Base-by-base conservation (phyloP, 179 eudicot genomes). In the Vitellaria paradoxa region DNA sequence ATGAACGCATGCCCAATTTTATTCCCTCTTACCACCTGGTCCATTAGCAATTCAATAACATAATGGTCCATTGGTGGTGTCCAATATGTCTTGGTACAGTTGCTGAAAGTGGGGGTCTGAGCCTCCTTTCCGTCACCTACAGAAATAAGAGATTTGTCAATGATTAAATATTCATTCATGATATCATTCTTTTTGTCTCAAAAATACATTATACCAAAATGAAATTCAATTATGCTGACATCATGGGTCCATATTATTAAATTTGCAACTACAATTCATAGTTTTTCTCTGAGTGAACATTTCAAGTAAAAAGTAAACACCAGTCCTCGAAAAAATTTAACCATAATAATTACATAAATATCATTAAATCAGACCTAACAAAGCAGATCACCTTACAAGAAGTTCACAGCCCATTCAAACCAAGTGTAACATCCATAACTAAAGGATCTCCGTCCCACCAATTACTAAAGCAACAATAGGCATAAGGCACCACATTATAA, bases 21-120 rank as follows among this genome's bases (percentile, higher is more conserved):
- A 75, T 82, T 82, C 53, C 81, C 84, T 78, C 68, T 69, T 52
- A 26, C 59, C 47, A 78, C 81, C 77, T 74, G 84, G 76, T 77
- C 84, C 7, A 82, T 76, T 74, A 82, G 52, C 71, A 82, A 78
- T 61, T 78, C 76, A n/a, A 78, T 63, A 15, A 82, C 50, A 74
- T 62, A 74, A 70, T 53, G 72, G 60, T 82, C 81, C 81, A 82
- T 82, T 23, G 78, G 78, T n/a, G 68, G 81, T 18, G 81, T 74
- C 84, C 84, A 82, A 78, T 78, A 75, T 68, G 81, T 74, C 71
- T 65, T 74, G 1, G 65, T 42, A 63, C 73, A 73, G 21, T 77
- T 77, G 53, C 79, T 21, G 59, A 78, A 57, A 9, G 55, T 20
- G 21, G 68, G 42, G 24, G 53, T 73, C 30, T 60, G 57, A 50